A percentile compares a stretch with the other conserved stretches of the same genome.
phyloP scores from a whole-genome alignment of 2,329 filamentous ascomycete species.

The Pyrenochaeta sp. region DNA sequence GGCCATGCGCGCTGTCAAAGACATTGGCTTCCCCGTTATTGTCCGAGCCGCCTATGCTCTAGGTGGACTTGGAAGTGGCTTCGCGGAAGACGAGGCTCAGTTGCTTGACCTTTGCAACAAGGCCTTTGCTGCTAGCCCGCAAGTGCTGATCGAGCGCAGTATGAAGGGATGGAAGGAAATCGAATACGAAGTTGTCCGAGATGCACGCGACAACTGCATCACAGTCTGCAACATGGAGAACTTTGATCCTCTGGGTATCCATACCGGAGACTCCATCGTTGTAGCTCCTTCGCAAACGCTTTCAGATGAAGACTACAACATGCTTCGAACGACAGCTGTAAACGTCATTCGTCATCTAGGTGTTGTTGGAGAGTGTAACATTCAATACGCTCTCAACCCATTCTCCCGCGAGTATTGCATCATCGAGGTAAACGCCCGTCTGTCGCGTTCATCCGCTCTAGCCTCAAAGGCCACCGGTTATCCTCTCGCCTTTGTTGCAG shows the following conservation, averaged over 20 bases:
- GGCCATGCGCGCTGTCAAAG: slow-evolving; percentile 84
- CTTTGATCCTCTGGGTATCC: slow-evolving; percentile 97
- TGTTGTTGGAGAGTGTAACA: slow-evolving; percentile 98
- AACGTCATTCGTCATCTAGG: slow-evolving; percentile 97
- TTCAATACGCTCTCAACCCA: slow-evolving; percentile 96
- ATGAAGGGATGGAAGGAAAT: slow-evolving; percentile 99
- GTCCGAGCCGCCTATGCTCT: slow-evolving; percentile 95
- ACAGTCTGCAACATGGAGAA: slow-evolving; percentile 99
- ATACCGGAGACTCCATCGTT: slow-evolving; percentile 97
- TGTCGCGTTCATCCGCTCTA: slow-evolving; percentile 93
- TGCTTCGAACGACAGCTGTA: slow-evolving; percentile 95
- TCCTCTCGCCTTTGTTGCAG: slow-evolving; percentile 93
- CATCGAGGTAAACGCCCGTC: slow-evolving; percentile 96
- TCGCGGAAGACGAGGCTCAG: slow-evolving; percentile 86
- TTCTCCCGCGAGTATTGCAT: slow-evolving; percentile 97
- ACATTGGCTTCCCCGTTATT: slow-evolving; percentile 96
- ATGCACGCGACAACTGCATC: slow-evolving; percentile 96
- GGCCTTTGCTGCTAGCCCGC: slow-evolving; percentile 92
- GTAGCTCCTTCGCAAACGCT: slow-evolving; percentile 97
- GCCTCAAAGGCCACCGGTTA: slow-evolving; percentile 98
- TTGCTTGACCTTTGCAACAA: slow-evolving; percentile 90
- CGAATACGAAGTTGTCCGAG: slow-evolving; percentile 97
- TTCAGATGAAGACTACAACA: slow-evolving; percentile 98
- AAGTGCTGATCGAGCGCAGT: slow-evolving; percentile 94
- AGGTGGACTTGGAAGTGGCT: slow-evolving; percentile 93